These are phyloP conservation scores for Citrus maxima DNA, from an alignment of 345 rosid genomes.

Conservation along the genomic window DNA sequence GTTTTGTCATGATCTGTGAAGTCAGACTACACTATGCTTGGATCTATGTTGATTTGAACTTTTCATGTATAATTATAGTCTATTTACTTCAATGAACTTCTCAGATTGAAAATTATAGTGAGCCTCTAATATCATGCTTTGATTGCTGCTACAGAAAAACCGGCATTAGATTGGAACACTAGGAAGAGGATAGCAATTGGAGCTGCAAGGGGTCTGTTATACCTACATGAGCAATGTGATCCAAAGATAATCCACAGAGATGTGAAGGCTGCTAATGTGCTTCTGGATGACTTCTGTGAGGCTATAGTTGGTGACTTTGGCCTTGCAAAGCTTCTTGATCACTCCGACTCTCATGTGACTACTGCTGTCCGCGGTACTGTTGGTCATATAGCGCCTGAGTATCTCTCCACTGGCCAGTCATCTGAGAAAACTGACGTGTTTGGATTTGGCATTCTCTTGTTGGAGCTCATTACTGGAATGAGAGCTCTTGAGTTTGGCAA, in stretches of 20 bases:
- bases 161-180: slow-evolving; percentile 78
- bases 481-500: slow-evolving; percentile 93
- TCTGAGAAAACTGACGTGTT: slow-evolving; percentile 96
- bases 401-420: slow-evolving; percentile 94
- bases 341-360: slow-evolving; percentile 86
- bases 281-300: slow-evolving; percentile 78
- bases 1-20: background rate
- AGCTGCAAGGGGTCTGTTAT: slow-evolving; percentile 84
- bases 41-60: background rate
- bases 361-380: slow-evolving; percentile 96
- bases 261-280: slow-evolving; percentile 90
- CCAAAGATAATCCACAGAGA: slow-evolving; percentile 95
- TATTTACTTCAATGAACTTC: background rate
- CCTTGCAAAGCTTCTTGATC: slow-evolving; percentile 89
- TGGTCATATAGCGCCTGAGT: slow-evolving; percentile 94
- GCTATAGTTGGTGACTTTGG: slow-evolving; percentile 98
- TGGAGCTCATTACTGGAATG: slow-evolving; percentile 93
- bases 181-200: slow-evolving; percentile 92
- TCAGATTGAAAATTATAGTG: background rate
- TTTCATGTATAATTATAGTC: background rate
- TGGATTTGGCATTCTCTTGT: slow-evolving; percentile 88
- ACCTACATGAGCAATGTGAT: slow-evolving; percentile 92
- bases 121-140: background rate
- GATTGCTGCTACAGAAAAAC: slow-evolving; percentile 49
- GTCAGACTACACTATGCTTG: background rate